Evolutionary conservation across 352 stramenopile species (phyloP), one percentile per base, ranked within the genome.

Genomic region (Phytophthora quininea): DNA sequence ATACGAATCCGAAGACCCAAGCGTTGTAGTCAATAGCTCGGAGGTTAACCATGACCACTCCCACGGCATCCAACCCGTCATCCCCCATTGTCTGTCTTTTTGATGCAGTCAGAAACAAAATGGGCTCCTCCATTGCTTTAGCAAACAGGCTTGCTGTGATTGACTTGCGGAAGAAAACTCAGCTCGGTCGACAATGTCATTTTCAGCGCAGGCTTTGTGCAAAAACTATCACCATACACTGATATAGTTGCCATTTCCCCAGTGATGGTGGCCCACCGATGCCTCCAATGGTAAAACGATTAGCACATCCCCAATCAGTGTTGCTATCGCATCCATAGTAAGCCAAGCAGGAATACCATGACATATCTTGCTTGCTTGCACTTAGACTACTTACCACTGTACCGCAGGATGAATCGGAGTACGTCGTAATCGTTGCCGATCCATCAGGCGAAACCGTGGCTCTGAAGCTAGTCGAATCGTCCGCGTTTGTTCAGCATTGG

Each of bases 381-480:
- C n/a, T n/a, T n/a, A n/a, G n/a, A n/a, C n/a, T n/a, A n/a, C n/a
- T n/a, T n/a, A n/a, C n/a, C n/a, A n/a, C n/a, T n/a, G n/a, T n/a
- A n/a, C n/a, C n/a, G n/a, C n/a, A n/a, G n/a, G n/a, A n/a, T n/a
- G n/a, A n/a, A n/a, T 64, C 57, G 43, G 12, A 58, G 48, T 53
- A 64, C 0, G 47, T 64, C 29, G 48, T 58, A 9, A 64, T 45
- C n/a, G 58, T 64, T 45, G 58, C 48, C 15, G 48, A 46, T n/a
- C 48, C 31, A 11, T 64, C 24, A 5, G 37, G 5, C 14, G 27
- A 50, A 2, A 64, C 6, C 11, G 48, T 64, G 8, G 31, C 58
- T 30, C 5, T 57, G 48, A 64, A 64, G 38, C 58, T 64, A 7
- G 58, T 53, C 9, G n/a, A 3, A n/a, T 43, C 58, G 30, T 64